phyloP scores from a whole-genome alignment of 352 stramenopile genomes.

The Globisporangium lucens region DNA sequence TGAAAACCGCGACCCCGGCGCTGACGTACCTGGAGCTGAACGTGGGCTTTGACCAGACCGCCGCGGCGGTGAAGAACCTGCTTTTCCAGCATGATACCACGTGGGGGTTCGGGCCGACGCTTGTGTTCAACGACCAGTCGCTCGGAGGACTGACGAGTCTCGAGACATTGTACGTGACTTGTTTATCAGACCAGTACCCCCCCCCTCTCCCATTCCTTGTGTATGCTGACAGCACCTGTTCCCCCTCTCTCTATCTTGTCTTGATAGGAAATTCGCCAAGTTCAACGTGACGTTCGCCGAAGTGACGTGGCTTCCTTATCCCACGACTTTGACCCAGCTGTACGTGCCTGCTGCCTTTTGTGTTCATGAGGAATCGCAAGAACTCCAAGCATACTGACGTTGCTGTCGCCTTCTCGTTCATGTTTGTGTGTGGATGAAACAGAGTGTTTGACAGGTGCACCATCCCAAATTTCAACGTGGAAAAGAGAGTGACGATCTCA shows the following conservation, averaged over 20 bases:
- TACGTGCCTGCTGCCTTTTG: conserved; percentile 16
- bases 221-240: not conserved
- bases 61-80: conserved; percentile 7
- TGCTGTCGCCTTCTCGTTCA: not conserved
- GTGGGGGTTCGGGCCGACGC: conserved; percentile 20
- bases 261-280: conserved; percentile 27
- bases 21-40: conserved; percentile 24
- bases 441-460: conserved; percentile 45
- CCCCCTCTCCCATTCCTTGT: not conserved
- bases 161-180: conserved; percentile 22
- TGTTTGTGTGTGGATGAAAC: not conserved
- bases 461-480: conserved; percentile 35
- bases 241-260: not conserved
- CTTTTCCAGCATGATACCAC: conserved; percentile 10
- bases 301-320: conserved; percentile 29
- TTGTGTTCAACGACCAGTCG: conserved; percentile 19
- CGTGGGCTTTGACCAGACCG: conserved; percentile 3
- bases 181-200: not conserved
- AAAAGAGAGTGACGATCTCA: conserved; percentile 28
- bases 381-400: not conserved
- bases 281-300: conserved; percentile 43
- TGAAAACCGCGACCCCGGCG: conserved; percentile 22
- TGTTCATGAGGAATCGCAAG: not conserved
- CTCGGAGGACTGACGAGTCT: conserved; percentile 28
- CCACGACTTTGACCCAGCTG: conserved; percentile 32